phyloP scores from a whole-genome alignment of 2,329 filamentous ascomycete species.

The Rhynchosporium agropyri region DNA sequence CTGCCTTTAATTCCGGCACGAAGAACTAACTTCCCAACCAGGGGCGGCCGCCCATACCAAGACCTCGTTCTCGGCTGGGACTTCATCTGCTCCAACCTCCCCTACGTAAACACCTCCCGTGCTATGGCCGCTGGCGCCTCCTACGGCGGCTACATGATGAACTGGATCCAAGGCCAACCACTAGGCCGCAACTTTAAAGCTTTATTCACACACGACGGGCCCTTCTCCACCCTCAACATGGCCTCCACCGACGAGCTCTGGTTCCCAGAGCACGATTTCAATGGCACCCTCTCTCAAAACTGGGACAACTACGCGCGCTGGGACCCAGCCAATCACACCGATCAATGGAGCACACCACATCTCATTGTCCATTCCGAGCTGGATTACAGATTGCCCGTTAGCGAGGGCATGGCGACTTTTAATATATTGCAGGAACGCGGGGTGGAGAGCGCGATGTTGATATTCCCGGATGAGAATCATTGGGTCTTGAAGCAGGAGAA shows the following conservation, averaged over 20 bases:
- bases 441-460: constrained; percentile 62
- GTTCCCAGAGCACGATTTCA: constrained; percentile 68
- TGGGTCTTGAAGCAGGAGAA: constrained; percentile 91
- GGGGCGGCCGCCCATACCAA: constrained; percentile 66
- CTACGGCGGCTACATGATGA: constrained; percentile 76
- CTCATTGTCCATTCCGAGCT: constrained; percentile 86
- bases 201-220: constrained; percentile 46
- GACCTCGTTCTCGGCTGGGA: constrained; percentile 79
- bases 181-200: constrained; percentile 83
- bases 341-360: constrained; percentile 82
- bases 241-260: constrained; percentile 68
- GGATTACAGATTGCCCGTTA: constrained; percentile 83
- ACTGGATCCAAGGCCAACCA: constrained; percentile 86
- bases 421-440: constrained; percentile 57
- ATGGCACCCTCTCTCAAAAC: constrained; percentile 61
- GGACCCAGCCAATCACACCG: constrained; percentile 64
- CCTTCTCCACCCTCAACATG: constrained; percentile 43
- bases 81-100: constrained; percentile 64
- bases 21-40: no score
- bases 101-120: constrained; percentile 66
- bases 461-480: constrained; percentile 69
- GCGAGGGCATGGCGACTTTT: constrained; percentile 70
- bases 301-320: constrained; percentile 65
- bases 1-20: no score
- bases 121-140: constrained; percentile 73